Conservation (phyloP, 192 early-diverging fungal species). For the Backusella macrospora region DNA sequence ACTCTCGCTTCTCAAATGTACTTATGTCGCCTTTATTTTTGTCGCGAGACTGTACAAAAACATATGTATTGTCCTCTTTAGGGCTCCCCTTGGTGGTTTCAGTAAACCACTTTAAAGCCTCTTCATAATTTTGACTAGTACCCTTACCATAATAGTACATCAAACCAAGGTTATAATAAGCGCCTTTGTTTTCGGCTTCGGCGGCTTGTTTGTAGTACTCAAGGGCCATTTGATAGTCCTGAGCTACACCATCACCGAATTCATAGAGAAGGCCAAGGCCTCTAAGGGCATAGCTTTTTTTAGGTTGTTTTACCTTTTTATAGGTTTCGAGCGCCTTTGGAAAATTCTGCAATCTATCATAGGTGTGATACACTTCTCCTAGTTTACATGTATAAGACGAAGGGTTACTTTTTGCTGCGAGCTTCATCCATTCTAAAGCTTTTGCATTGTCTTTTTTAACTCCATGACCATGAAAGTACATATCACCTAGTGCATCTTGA, state of each 20-base stretch:
- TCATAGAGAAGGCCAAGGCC: not conserved
- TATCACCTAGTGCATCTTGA: constrained; percentile 58
- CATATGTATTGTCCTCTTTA: not conserved
- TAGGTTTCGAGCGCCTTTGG: not conserved
- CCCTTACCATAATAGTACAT: constrained; percentile 71
- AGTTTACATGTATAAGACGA: not conserved
- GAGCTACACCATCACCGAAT: not conserved
- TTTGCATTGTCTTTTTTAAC: constrained; percentile 45
- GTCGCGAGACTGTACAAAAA: not conserved
- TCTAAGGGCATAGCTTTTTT: not conserved
- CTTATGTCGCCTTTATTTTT: not conserved
- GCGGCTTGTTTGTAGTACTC: constrained; percentile 56
- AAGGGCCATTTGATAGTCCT: constrained; percentile 44
- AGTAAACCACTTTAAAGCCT: constrained; percentile 33
- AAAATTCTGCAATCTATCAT: not conserved
- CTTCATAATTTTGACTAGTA: constrained; percentile 41
- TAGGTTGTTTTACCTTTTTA: not conserved
- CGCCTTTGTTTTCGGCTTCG: constrained; percentile 49
- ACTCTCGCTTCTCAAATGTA: not conserved
- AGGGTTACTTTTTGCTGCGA: not conserved
- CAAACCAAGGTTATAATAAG: constrained; percentile 71
- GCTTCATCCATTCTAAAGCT: not conserved
- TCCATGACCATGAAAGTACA: constrained; percentile 60
- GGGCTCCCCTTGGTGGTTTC: not conserved
- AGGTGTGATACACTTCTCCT: not conserved